Conservation (phyloP, 225 moss, liverwort and hornwort species). For the Anthoceros angustus region DNA sequence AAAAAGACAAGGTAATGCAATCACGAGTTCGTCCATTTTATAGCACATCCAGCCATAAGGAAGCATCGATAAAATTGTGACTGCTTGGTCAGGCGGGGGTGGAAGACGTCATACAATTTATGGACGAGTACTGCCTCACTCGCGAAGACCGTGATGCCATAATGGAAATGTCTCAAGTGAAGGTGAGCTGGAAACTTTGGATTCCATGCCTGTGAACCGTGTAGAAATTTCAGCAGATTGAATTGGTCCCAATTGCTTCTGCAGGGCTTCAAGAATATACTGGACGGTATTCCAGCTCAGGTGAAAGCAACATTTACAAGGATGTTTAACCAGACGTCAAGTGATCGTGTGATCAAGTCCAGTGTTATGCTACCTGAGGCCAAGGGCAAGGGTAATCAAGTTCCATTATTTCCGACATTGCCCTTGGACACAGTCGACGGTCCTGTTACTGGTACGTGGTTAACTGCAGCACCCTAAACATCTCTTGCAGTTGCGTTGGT, state of each 20-base stretch:
- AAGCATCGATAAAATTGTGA: no score
- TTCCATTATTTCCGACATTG: not conserved
- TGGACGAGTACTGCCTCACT: constrained; percentile 12
- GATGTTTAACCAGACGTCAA: constrained; percentile 7
- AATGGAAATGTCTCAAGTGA: constrained; percentile 6
- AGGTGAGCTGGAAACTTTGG: not conserved
- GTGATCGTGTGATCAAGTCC: constrained; percentile 7
- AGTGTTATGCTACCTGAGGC: constrained; percentile 7
- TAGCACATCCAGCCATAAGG: no score
- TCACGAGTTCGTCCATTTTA: no score
- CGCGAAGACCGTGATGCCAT: constrained; percentile 10
- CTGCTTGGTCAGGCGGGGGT: constrained; percentile 8
- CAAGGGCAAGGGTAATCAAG: not conserved
- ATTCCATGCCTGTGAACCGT: not conserved
- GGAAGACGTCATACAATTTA: constrained; percentile 1
- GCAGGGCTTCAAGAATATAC: constrained; percentile 7
- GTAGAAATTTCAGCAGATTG: not conserved
- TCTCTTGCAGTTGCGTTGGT: not conserved
- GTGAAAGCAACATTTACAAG: constrained; percentile 11
- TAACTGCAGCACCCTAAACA: not conserved
- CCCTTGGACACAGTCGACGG: not conserved
- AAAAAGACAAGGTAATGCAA: constrained; percentile 7
- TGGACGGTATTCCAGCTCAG: constrained; percentile 9
- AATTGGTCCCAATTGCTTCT: not conserved
- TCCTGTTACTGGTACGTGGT: not conserved